phyloP scores from a whole-genome alignment of 2,329 filamentous ascomycete genomes.

The Cercospora zeae-maydis region DNA sequence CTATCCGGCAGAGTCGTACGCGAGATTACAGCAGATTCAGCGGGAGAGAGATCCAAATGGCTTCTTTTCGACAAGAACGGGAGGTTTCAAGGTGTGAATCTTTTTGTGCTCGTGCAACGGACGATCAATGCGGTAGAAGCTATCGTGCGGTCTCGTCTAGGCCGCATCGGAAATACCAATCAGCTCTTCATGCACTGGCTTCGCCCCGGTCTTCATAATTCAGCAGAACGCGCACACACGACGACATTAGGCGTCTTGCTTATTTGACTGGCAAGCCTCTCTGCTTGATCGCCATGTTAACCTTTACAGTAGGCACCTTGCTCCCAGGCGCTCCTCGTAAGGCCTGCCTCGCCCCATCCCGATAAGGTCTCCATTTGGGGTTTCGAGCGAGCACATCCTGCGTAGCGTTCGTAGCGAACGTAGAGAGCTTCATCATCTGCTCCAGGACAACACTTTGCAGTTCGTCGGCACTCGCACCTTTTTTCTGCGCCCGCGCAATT shows the following conservation, averaged over 20 bases:
- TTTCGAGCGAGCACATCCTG: constrained; percentile 31
- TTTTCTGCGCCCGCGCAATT: constrained; percentile 23
- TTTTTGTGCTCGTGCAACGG: not conserved
- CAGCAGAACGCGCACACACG: not conserved
- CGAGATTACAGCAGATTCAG: constrained; percentile 22
- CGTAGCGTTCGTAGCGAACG: constrained; percentile 24
- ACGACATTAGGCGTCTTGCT: not conserved
- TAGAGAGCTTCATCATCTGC: constrained; percentile 27
- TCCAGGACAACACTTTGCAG: constrained; percentile 24
- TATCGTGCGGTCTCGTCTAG: too few relatives aligned
- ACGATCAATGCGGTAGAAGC: not conserved
- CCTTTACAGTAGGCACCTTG: constrained; percentile 28
- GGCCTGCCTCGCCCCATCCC: constrained; percentile 22
- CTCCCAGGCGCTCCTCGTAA: constrained; percentile 18
- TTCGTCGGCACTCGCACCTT: constrained; percentile 22
- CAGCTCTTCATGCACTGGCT: too few relatives aligned
- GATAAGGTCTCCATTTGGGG: constrained; percentile 26
- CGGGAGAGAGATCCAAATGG: constrained; percentile 24
- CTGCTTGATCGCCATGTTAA: constrained; percentile 30
- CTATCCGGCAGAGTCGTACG: constrained; percentile 22
- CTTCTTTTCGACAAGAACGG: constrained; percentile 22
- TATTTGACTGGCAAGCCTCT: constrained; percentile 5
- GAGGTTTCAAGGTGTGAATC: constrained; percentile 23
- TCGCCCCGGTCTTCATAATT: not conserved
- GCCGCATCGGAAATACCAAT: too few relatives aligned